A percentile compares a stretch with the other conserved stretches of the same genome.
phyloP scores from a whole-genome alignment of 2,329 filamentous ascomycete genomes.

The Diplodia sapinea region DNA sequence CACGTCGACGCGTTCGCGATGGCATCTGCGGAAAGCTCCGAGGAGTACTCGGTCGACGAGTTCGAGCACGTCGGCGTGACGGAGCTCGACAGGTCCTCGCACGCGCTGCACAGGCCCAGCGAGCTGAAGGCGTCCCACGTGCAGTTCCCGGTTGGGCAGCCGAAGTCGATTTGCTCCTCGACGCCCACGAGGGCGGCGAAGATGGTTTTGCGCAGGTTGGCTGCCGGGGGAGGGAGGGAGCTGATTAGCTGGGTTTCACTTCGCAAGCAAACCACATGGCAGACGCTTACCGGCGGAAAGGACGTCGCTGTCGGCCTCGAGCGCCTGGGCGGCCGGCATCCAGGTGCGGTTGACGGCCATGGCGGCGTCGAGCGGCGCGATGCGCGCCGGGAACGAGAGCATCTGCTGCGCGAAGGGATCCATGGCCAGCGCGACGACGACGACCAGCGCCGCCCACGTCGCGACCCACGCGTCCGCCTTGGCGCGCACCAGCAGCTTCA shows the following conservation, averaged over 20 bases:
- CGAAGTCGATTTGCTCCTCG: slow-evolving; percentile 19
- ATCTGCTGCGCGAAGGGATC: slow-evolving; percentile 34
- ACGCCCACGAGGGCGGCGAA: slow-evolving; percentile 27
- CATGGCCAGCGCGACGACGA: slow-evolving; percentile 30
- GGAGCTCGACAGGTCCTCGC: slow-evolving; percentile 15
- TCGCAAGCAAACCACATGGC: no score
- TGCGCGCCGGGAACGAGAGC: slow-evolving; percentile 25
- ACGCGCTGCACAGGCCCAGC: slow-evolving; percentile 30
- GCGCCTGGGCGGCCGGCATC: not conserved
- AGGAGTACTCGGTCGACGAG: not conserved
- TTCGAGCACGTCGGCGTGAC: slow-evolving; percentile 13
- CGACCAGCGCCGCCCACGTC: slow-evolving; percentile 29
- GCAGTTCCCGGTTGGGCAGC: slow-evolving; percentile 31
- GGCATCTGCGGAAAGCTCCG: no score
- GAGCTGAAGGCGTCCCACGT: slow-evolving; percentile 32
- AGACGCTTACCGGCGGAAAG: slow-evolving; percentile 2
- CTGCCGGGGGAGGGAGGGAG: not conserved
- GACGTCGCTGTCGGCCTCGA: not conserved
- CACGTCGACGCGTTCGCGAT: not conserved
- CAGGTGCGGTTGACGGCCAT: not conserved
- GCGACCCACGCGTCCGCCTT: slow-evolving; percentile 16
- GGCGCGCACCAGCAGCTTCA: not conserved
- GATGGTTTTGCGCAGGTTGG: slow-evolving; percentile 28
- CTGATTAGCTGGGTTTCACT: not conserved
- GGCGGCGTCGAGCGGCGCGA: slow-evolving; percentile 1